Evolutionary conservation across 2,329 filamentous ascomycete genomes (phyloP).

Genomic region (Sclerotinia nivalis): DNA sequence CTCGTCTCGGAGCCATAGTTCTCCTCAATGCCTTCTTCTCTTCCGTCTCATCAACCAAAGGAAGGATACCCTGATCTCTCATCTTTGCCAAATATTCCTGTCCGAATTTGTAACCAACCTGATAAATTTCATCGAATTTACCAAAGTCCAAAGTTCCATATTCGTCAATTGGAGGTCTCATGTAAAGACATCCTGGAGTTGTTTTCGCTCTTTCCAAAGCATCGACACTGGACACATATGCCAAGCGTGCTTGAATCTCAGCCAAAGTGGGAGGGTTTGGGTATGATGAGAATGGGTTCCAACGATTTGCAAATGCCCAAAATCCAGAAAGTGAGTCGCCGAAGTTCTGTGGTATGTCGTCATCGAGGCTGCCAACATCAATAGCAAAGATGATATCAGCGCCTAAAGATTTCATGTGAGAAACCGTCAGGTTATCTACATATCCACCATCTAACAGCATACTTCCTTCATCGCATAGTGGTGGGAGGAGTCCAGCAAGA

Average conservation of each 20-base stretch:
- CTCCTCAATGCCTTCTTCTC: conserved; percentile 74
- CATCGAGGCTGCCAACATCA: conserved; percentile 90
- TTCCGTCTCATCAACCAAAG: conserved; percentile 68
- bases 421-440: conserved; percentile 93
- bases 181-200: conserved; percentile 89
- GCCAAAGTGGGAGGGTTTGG: conserved; percentile 93
- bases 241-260: conserved; percentile 91
- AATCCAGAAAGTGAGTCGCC: conserved; percentile 93
- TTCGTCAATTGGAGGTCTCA: conserved; percentile 89
- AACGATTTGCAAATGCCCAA: conserved; percentile 93
- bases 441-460: conserved; percentile 97
- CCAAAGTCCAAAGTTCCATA: conserved; percentile 96
- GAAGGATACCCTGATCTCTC: conserved; percentile 74
- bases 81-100: conserved; percentile 76
- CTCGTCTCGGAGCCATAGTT: conserved; percentile 76
- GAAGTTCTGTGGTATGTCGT: conserved; percentile 87
- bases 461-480: conserved; percentile 92
- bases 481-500: conserved; percentile 85
- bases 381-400: conserved; percentile 94
- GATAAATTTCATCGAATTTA: conserved; percentile 96
- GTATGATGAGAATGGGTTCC: conserved; percentile 89
- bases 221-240: conserved; percentile 93
- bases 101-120: conserved; percentile 83
- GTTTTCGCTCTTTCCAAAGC: conserved; percentile 91
- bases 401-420: conserved; percentile 93